Evolutionary conservation across 225 moss, liverwort and hornwort genomes (phyloP).

Genomic region (Neckera pumila): DNA sequence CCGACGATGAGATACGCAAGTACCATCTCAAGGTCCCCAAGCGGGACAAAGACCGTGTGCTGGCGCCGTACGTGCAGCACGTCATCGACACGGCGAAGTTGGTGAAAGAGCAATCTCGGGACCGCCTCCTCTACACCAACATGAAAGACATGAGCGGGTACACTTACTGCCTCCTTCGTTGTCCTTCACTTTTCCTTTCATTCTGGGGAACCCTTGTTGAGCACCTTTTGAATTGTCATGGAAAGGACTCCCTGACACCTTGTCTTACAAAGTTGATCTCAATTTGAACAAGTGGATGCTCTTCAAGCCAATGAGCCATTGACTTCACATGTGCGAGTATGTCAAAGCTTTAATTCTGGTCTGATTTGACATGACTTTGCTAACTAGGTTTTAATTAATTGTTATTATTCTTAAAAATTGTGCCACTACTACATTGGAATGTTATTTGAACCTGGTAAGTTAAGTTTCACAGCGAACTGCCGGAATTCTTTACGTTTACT

Average conservation of each 20-base stretch:
- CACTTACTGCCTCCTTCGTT: not conserved
- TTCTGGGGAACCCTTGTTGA: not conserved
- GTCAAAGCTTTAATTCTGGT: not conserved
- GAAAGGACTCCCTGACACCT: not conserved
- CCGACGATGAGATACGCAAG: conserved; percentile 13
- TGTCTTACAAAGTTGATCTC: not conserved
- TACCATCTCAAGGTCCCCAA: conserved; percentile 23
- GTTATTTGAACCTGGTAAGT: not conserved
- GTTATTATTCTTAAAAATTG: not conserved
- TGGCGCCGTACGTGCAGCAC: conserved; percentile 32
- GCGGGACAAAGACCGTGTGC: conserved; percentile 16
- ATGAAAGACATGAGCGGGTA: not conserved
- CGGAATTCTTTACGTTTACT: too few species aligned
- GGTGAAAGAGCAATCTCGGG: conserved; percentile 32
- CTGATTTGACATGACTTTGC: not conserved
- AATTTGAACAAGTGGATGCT: not conserved
- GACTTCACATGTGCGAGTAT: not conserved
- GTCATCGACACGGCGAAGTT: conserved; percentile 27
- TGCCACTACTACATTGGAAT: not conserved
- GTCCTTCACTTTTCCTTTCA: not conserved
- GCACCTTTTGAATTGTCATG: not conserved
- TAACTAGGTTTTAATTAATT: not conserved
- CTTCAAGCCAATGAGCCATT: not conserved
- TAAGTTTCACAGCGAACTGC: not conserved
- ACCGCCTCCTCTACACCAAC: conserved; percentile 61